Conservation (phyloP, 345 rosid genomes). For the Linum tenue region DNA sequence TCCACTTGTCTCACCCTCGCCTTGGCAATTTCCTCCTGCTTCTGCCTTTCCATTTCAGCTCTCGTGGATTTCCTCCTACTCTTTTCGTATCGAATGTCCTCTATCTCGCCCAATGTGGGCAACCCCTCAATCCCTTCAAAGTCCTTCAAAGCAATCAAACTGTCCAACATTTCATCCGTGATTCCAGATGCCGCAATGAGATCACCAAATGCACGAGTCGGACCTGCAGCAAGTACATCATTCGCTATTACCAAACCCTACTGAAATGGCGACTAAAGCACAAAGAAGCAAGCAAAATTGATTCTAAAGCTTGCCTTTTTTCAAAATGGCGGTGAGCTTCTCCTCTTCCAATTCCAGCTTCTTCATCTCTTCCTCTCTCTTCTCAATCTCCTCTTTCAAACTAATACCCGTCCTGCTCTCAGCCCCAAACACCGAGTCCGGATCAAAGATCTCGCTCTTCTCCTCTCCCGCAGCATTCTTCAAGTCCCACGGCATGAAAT, state of each 20-base stretch:
- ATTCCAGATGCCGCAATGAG: constrained; percentile 86
- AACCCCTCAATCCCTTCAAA: constrained; percentile 75
- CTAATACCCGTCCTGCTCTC: constrained; percentile 23
- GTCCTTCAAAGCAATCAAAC: constrained; percentile 77
- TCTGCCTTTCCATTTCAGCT: constrained; percentile 75
- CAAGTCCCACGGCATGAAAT: neutral
- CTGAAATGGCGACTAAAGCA: neutral
- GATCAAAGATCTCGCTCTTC: constrained; percentile 1
- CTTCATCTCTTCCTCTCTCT: constrained; percentile 27
- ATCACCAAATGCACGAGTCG: constrained; percentile 88
- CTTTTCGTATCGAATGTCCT: constrained; percentile 62
- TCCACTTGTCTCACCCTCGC: constrained; percentile 84
- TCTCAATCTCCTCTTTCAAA: constrained; percentile 16
- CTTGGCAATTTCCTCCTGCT: constrained; percentile 81
- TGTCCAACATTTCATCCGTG: constrained; percentile 86
- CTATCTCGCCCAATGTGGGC: constrained; percentile 79
- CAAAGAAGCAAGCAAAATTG: neutral
- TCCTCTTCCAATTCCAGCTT: constrained; percentile 50
- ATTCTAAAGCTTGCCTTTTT: constrained; percentile 6
- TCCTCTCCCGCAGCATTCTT: constrained; percentile 12
- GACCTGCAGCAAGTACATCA: constrained; percentile 40
- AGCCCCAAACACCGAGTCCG: constrained; percentile 31
- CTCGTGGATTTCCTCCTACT: constrained; percentile 55
- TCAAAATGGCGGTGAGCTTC: constrained; percentile 40
- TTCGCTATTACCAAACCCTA: neutral